Conservation (phyloP, 192 early-diverging fungal species). For the Entomortierella parvispora region DNA sequence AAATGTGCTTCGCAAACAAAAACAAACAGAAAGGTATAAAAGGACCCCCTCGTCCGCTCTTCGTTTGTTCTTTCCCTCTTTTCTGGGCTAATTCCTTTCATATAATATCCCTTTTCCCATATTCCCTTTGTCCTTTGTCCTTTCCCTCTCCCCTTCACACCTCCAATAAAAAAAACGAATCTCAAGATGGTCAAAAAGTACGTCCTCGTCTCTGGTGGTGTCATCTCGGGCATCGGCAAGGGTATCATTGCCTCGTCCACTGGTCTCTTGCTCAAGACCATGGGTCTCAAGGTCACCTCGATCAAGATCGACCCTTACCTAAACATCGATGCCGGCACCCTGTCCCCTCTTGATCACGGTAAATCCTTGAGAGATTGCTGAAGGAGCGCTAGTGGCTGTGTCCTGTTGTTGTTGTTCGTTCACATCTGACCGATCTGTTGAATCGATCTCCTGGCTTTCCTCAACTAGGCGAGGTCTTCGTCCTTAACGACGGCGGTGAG, state of each 20-base stretch:
- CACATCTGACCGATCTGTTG: too few species aligned
- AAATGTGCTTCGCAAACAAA: too few species aligned
- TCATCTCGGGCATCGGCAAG: constrained; percentile 99
- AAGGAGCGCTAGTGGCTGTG: too few species aligned
- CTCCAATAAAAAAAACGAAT: background rate
- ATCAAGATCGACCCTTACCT: constrained; percentile 99
- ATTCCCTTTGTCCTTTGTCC: background rate
- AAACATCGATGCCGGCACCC: constrained; percentile 98
- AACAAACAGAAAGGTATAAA: too few species aligned
- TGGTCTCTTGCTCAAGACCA: constrained; percentile 92
- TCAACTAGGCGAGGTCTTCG: constrained; percentile 93
- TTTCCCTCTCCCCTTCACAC: background rate
- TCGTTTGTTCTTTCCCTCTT: constrained; percentile 36
- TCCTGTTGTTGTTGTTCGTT: too few species aligned
- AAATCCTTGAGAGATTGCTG: too few species aligned
- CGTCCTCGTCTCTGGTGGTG: constrained; percentile 97
- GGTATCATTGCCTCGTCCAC: constrained; percentile 99
- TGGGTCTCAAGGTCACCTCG: constrained; percentile 92
- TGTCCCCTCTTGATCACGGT: constrained; percentile 98
- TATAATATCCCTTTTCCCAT: constrained; percentile 11
- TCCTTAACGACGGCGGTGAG: constrained; percentile 97
- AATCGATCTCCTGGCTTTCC: constrained; percentile 22
- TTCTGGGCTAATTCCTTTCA: constrained; percentile 37
- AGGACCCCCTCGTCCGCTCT: too few species aligned
- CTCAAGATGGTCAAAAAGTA: constrained; percentile 74